These are phyloP conservation scores for Danielia reshetovae DNA, from an alignment of 805 yeast genomes.

Conservation along the genomic window DNA sequence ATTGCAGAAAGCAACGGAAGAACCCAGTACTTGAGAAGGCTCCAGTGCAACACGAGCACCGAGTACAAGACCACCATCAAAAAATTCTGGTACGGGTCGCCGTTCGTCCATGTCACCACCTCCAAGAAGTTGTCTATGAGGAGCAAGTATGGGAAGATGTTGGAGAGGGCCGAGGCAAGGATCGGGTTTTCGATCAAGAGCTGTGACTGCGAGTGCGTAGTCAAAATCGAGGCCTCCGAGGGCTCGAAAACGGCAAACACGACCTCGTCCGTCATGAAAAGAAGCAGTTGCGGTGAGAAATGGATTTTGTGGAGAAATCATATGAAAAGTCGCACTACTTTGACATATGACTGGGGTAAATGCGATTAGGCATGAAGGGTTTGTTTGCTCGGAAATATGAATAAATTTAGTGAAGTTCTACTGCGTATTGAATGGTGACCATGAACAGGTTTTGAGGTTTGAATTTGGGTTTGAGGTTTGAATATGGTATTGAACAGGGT, in stretches of 20 bases:
- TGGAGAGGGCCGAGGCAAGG: conserved; percentile 43
- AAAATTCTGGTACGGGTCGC: conserved; percentile 45
- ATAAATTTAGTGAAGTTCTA: no score
- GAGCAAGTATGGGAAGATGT: conserved; percentile 45
- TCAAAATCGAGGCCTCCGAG: conserved; percentile 30
- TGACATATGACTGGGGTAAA: no score
- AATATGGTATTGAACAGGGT: no score
- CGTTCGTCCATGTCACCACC: conserved; percentile 53
- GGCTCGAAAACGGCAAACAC: conserved; percentile 34
- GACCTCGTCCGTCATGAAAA: conserved; percentile 12
- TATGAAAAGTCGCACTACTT: no score
- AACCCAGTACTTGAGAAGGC: conserved; percentile 25
- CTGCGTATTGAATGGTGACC: no score
- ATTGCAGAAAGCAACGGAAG: conserved; percentile 38
- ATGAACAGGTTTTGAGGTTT: no score
- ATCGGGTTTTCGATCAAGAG: conserved; percentile 43
- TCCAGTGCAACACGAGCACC: conserved; percentile 41
- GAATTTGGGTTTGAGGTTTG: no score
- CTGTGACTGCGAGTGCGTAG: conserved; percentile 24
- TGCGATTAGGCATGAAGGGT: no score
- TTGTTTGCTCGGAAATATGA: no score
- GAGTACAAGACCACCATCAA: conserved; percentile 37
- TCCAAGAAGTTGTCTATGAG: conserved; percentile 43
- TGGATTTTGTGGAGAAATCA: no score
- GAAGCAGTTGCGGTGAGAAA: no score